These are phyloP conservation scores for Coemansia sp. DNA, from an alignment of 192 early-diverging fungal genomes.

Conservation along the genomic window DNA sequence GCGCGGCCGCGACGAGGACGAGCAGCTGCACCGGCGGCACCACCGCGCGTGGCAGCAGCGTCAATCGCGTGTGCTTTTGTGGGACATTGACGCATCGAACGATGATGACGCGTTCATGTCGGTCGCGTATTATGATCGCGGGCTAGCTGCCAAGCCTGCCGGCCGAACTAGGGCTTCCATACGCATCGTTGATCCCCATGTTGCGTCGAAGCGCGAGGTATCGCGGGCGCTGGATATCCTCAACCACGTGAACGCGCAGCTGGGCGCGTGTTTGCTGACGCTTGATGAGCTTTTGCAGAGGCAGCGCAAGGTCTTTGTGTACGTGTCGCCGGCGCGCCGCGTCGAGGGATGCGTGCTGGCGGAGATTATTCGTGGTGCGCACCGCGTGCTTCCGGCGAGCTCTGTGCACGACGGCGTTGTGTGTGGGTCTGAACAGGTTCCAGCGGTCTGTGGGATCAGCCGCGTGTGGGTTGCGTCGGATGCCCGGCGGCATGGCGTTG, in stretches of 20 bases:
- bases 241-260: constrained; percentile 46
- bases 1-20: constrained; percentile 46
- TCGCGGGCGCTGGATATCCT: constrained; percentile 36
- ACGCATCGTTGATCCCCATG: constrained; percentile 23
- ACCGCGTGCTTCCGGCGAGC: constrained; percentile 5
- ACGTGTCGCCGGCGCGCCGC: constrained; percentile 15
- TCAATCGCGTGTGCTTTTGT: constrained; percentile 12
- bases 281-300: constrained; percentile 9
- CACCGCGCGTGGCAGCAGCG: constrained; percentile 35
- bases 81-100: too few relatives aligned
- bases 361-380: constrained; percentile 33
- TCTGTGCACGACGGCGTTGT: neutral
- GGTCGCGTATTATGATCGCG: too few relatives aligned
- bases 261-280: constrained; percentile 33
- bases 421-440: neutral
- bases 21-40: constrained; percentile 31
- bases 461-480: constrained; percentile 55
- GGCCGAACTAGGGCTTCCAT: too few relatives aligned
- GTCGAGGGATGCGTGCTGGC: constrained; percentile 53
- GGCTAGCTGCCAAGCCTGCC: too few relatives aligned
- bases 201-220: constrained; percentile 17
- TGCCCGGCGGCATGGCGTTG: constrained; percentile 50
- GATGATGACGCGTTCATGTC: too few relatives aligned
- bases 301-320: constrained; percentile 48
- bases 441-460: constrained; percentile 53